Base-by-base conservation (phyloP, 352 stramenopile genomes). In the Phytophthora constricta region DNA sequence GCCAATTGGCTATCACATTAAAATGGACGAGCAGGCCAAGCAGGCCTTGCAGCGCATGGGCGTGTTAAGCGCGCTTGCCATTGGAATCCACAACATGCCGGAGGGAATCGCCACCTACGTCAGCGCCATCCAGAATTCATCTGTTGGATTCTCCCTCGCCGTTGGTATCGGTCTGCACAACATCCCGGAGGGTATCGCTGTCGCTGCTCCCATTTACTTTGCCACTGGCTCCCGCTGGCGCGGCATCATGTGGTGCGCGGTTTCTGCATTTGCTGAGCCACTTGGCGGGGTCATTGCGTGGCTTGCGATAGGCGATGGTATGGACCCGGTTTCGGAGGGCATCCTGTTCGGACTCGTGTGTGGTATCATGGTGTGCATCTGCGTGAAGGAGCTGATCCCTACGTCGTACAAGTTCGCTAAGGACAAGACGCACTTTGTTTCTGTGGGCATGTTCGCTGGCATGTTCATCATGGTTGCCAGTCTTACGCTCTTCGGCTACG, bases 391-490 rank as follows among this genome's bases (percentile, higher is more conserved):
- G 41, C 41, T 47, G 41, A 47, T 47, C 41, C 41, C 41, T 8
- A 47, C 41, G 41, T n/a, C 90, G 16, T 84, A 93, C 79, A 79
- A 82, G 58, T 96, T 97, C 53, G 89, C 92, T 46, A 73, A 77
- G 23, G 70, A 80, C 34, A 79, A 96, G 62, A 90, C 79, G 14
- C 65, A 78, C 33, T 76, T 93, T 34, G 81, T 96, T 2, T 87
- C 89, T 8, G 49, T 88, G 26, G 87, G 80, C 22, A 83, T 92
- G 51, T 80, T 96, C 62, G 33, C 31, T 11, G 90, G 90, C 23
- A 95, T 96, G 82, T 68, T 71, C 17, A 68, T 97, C 59, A 97
- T 98, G 69, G 82, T 91, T 22, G 56, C 89, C 13, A 96, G 84
- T 48, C 70, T 97, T 37, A 88, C 95, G 11, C 57, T 97, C 42